Evolutionary conservation across 345 rosid genomes (phyloP).

Genomic region (Eucalyptus leucophloia): DNA sequence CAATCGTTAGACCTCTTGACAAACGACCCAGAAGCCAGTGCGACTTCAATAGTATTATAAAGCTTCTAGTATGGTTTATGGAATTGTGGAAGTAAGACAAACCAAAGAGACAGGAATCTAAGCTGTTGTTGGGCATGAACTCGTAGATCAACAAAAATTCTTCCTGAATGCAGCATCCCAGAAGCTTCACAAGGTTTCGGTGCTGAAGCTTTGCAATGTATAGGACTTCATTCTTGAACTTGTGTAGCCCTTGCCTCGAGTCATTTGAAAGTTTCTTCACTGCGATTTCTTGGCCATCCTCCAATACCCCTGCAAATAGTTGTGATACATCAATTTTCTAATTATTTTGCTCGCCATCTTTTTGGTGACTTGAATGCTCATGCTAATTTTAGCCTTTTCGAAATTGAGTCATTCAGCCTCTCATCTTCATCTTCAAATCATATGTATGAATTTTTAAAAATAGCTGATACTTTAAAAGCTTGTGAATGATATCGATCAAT

Average conservation of each 20-base stretch:
- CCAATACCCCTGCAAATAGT: conserved; percentile 12
- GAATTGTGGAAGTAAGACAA: neutral
- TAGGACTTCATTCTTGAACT: conserved; percentile 28
- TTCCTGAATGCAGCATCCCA: conserved; percentile 8
- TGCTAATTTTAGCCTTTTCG: neutral
- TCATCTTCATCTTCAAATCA: neutral
- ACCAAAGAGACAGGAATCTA: conserved; percentile 19
- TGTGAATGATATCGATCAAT: neutral
- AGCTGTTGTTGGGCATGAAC: conserved; percentile 13
- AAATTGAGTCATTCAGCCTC: neutral
- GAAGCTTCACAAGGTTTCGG: conserved; percentile 32
- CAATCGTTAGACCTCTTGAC: neutral
- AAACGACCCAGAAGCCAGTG: neutral
- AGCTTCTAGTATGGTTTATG: neutral
- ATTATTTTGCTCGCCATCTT: neutral
- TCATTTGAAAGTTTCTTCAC: conserved; percentile 27
- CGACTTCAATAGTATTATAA: neutral
- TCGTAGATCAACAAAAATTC: conserved; percentile 9
- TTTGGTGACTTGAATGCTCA: neutral
- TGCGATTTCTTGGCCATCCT: conserved; percentile 29
- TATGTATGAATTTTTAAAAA: neutral
- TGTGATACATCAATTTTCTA: neutral
- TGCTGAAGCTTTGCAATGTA: conserved; percentile 34
- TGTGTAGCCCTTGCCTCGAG: conserved; percentile 28
- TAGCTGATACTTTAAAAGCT: neutral